Evolutionary conservation across 306 rosid species (phyloP), one percentile per base, ranked within the genome.

Genomic region (Prunus davidiana): DNA sequence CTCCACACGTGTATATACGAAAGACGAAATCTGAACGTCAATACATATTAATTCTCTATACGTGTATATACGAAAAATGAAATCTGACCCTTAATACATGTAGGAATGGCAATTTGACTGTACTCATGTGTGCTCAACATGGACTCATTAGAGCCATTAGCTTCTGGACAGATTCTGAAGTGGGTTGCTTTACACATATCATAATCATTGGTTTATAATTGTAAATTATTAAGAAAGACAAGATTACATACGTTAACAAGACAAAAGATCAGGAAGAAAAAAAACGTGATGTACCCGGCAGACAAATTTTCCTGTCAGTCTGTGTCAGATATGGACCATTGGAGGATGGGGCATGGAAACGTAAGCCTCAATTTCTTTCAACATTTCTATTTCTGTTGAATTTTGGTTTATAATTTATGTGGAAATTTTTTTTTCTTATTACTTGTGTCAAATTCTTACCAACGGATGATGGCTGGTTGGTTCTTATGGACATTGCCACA

Each of bases 191-290:
- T 38, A 7, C 1, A 1, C 43, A 7, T 38, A 38, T 38, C 43
- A 38, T 38, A 7, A 38, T 38, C 9, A 38, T 38, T 38, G 43
- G 43, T 38, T 38, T 38, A 38, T 38, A 7, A 38, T 46, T 67
- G 32, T 67, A 67, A 67, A 67, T 43, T 67, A 41, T 72, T 25
- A 8, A 57, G 66, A 73, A 50, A 50, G 32, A 69, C 27, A 69
- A 70, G 62, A 24, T 20, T 2, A 7, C 43, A 38, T 38, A 38
- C 5, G 43, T 38, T 38, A 38, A 38, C 43, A 7, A 38, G 43
- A 6, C 9, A 7, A 38, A 6, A 1, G 9, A 6, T 38, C 43
- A 38, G 43, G 9, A 38, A 20, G 27, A 56, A 12, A 10, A 13
- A 24, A 27, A 60, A 2, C 0, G 34, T 5, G 34, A 56, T 5